Conservation (phyloP, 2,329 filamentous ascomycete species). For the Pseudocercospora fijiensis region DNA sequence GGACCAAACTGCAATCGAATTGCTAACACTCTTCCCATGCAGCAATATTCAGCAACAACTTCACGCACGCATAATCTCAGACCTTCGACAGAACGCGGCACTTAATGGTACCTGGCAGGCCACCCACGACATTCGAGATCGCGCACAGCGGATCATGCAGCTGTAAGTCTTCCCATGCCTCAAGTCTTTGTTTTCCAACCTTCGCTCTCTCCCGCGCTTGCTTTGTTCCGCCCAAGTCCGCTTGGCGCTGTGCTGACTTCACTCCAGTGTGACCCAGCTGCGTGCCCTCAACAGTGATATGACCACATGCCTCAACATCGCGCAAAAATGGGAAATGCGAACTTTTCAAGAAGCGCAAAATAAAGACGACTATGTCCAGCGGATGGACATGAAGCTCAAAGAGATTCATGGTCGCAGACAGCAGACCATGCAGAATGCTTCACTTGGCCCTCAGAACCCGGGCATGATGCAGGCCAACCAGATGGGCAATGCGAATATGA, state of each 20-base stretch:
- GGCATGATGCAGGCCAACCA: conserved; percentile 15
- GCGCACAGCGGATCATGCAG: conserved; percentile 35
- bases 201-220: background rate
- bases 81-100: conserved; percentile 26
- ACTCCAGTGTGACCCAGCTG: conserved; percentile 26
- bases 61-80: conserved; percentile 30
- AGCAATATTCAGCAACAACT: conserved; percentile 31
- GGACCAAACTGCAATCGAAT: background rate
- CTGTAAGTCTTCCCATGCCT: conserved; percentile 30
- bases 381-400: conserved; percentile 31
- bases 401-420: conserved; percentile 31
- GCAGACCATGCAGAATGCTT: conserved; percentile 18
- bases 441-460: conserved; percentile 16
- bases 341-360: conserved; percentile 28
- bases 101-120: conserved; percentile 37
- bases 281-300: conserved; percentile 27
- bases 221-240: conserved; percentile 6
- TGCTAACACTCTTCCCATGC: background rate
- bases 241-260: conserved; percentile 9
- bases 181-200: conserved; percentile 1
- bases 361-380: conserved; percentile 32
- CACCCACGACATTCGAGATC: conserved; percentile 33
- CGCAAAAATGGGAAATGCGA: conserved; percentile 30
- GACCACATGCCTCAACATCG: conserved; percentile 30
- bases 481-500: conserved; percentile 22